Percentiles rank a stretch among this genome's conserved stretches.
Conservation (phyloP, 257 asterid species). For the Solanum chilense region DNA sequence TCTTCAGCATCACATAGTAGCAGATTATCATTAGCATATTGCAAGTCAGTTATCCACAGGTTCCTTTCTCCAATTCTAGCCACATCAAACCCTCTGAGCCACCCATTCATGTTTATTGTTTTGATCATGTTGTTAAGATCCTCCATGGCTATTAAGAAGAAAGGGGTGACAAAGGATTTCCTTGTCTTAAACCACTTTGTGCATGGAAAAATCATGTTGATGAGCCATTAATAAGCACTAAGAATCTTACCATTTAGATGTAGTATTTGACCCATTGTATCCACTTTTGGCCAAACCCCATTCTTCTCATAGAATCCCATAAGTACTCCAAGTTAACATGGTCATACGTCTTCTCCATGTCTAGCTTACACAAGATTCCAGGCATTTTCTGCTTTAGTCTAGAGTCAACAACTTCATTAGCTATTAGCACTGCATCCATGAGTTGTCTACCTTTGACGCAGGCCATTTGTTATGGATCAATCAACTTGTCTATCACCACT, state of each 20-base stretch:
- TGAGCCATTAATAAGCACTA: not conserved
- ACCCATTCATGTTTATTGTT: not conserved
- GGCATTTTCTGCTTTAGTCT: not conserved
- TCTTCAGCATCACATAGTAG: not conserved
- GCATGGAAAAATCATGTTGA: not conserved
- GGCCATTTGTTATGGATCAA: not conserved
- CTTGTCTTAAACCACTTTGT: not conserved
- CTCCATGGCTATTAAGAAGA: not conserved
- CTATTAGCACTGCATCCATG: not conserved
- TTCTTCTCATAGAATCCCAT: not conserved
- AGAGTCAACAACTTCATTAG: not conserved
- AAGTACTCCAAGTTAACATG: not conserved
- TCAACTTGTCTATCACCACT: not conserved
- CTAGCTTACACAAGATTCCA: not conserved
- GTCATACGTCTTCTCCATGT: not conserved
- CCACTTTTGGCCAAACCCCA: not conserved
- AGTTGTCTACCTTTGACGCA: not conserved
- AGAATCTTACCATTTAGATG: not conserved
- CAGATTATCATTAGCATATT: not conserved
- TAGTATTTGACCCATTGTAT: not conserved
- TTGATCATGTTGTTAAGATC: not conserved
- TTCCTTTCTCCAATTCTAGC: not conserved
- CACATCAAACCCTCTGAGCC: not conserved
- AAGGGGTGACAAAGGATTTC: not conserved
- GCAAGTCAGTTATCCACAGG: not conserved